Base-by-base conservation (phyloP, 139 green algal species). In the Auxenochlorella pyrenoidosa region DNA sequence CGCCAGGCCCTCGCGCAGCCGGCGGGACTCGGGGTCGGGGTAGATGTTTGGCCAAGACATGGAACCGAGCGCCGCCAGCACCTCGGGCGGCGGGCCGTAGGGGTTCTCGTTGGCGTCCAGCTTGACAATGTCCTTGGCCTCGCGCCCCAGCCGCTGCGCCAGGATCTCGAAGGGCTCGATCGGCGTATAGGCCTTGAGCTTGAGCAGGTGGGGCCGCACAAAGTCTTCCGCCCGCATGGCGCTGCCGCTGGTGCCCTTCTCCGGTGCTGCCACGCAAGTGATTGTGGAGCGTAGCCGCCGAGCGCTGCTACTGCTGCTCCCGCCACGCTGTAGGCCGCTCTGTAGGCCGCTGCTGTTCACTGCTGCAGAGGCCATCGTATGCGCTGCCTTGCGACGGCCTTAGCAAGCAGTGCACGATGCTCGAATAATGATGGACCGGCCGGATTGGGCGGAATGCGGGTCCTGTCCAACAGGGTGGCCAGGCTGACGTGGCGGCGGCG, bases 61-160 rank as follows among this genome's bases (percentile, higher is more conserved):
- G 3, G 66, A 91, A 8, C 89, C 96, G n/a, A 99, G 89, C 13
- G 98, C 98, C 47, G 95, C 68, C 18, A 92, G 84, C 21, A 99
- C 98, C 88, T 99, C 97, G 3, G 97, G 97, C 8, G 98, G 97
- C 2, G 98, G 98, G 16, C 98, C 98, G 87, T 99, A 99, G 6
- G 97, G 97, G 84, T 99, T 99, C 86, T 99, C 98, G 87, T 99
- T 99, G 3, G 98, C 98, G 72, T 99, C 98, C 41, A 99, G 95
- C 93, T 99, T 99, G 24, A 99, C 93, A 82, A 99, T 99, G 51
- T 99, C 94, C 78, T 97, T 84, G 3, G 96, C 94, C 43, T 73
- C 88, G 30, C 93, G 89, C 21, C 97, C 96, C 51, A 99, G 94
- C 44, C 93, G 90, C 41, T 91, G 76, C 24, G 95, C 96, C 6